Evolutionary conservation across 345 rosid genomes (phyloP), one percentile per base, ranked within the genome.

Genomic region (Schrenkiella parvula): DNA sequence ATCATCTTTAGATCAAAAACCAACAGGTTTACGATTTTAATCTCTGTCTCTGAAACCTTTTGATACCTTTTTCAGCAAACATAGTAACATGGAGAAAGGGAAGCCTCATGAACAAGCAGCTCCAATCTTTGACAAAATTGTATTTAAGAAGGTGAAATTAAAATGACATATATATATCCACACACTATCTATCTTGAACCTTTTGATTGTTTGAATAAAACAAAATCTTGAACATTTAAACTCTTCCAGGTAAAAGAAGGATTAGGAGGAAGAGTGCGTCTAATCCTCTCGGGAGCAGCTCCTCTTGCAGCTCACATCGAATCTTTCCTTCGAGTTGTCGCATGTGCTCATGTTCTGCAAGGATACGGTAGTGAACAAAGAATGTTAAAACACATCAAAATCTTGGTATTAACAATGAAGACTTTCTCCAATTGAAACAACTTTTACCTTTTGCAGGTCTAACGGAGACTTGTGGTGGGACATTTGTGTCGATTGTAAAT

Each of bases 271-370:
- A 92, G 66, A 4, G 97, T 95, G 65, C 84, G 99, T 52, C 78
- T 95, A 29, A 87, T 95, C 72, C 83, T 95, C 32, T 95, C 99
- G 17, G 96, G 99, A 74, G 99, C 91, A 55, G 97, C 99, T 66
- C 99, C 99, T 66, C 89, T 95, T 57, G 79, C 97, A 73, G 50
- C 81, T 64, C 99, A 91, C 15, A 90, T 92, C 19, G 99, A 92
- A 86, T 66, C 88, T 56, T 95, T 83, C 87, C 81, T 95, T 38
- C 84, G 97, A 70, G 99, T 92, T 78, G 99, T 95, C 14, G 84
- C 99, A 26, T 95, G 98, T 82, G 86, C 93, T 60, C 95, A 92
- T 80, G 93, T 95, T 77, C 84, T 92, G 15, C 99, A 95, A 83
- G 99, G 99, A 92, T 95, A 95, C 69, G 99, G 99, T 93, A 83